Evolutionary conservation across 345 rosid species (phyloP).

Genomic region (Camelina laxa): DNA sequence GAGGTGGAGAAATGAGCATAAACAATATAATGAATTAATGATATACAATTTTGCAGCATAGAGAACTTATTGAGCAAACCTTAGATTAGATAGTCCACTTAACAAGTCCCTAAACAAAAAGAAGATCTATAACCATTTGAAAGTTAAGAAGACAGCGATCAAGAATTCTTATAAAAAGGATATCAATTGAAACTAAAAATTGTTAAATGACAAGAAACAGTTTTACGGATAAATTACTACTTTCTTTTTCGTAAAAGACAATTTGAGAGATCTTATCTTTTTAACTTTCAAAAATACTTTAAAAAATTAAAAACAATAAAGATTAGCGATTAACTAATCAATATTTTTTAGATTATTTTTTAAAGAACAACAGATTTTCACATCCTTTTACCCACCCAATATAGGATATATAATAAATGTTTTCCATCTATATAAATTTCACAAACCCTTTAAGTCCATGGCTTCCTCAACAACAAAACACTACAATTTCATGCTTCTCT

Average conservation of each 20-base stretch:
- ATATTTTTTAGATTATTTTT: neutral
- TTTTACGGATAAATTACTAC: neutral
- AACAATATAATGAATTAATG: too few relatives aligned
- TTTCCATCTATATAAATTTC: conserved; percentile 6
- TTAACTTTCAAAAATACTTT: neutral
- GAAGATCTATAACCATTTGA: neutral
- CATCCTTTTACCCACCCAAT: neutral
- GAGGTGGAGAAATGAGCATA: too few relatives aligned
- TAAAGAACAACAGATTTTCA: conserved; percentile 1
- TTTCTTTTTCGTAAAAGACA: neutral
- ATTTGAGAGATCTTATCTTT: neutral
- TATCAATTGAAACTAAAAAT: neutral
- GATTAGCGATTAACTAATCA: neutral
- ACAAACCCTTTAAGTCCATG: conserved; percentile 7
- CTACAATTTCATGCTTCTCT: neutral
- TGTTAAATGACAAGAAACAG: conserved; percentile 11
- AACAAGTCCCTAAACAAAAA: neutral
- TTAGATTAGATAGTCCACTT: too few relatives aligned
- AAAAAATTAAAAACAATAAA: neutral
- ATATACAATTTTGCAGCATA: too few relatives aligned
- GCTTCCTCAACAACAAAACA: conserved; percentile 3
- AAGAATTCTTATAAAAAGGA: neutral
- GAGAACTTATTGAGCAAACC: too few relatives aligned
- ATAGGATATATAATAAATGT: neutral
- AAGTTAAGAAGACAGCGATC: neutral